These are phyloP conservation scores for Candida patagonica DNA, from an alignment of 805 yeast species.

Conservation along the genomic window DNA sequence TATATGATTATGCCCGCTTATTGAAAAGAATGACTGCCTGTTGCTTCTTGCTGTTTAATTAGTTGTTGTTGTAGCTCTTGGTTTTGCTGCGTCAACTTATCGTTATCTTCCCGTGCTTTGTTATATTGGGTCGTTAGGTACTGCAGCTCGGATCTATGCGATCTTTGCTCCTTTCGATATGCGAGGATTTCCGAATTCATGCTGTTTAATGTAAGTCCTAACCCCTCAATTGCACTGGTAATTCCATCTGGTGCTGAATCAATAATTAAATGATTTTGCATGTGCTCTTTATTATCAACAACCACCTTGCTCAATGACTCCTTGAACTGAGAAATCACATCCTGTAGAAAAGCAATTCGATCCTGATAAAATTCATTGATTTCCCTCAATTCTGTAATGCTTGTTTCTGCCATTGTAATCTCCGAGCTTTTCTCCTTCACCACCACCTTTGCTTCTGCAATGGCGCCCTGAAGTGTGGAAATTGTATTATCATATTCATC, in stretches of 20 bases:
- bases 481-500: constrained; percentile 16
- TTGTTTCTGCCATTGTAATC: constrained; percentile 1
- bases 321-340: neutral
- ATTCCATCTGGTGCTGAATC: neutral
- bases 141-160: constrained; percentile 14
- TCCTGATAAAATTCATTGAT: neutral
- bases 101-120: constrained; percentile 10
- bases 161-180: constrained; percentile 11
- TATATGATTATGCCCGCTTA: neutral
- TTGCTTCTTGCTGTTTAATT: neutral
- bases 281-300: neutral
- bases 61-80: neutral
- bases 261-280: neutral
- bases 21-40: neutral
- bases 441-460: constrained; percentile 5
- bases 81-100: constrained; percentile 1
- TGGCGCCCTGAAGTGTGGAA: constrained; percentile 11
- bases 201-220: constrained; percentile 1
- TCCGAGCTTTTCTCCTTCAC: neutral
- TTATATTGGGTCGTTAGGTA: constrained; percentile 16
- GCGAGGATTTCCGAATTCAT: constrained; percentile 7
- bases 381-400: neutral
- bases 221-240: neutral
- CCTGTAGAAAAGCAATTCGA: neutral
- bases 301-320: neutral